These are phyloP conservation scores for Rhynchospora breviuscula DNA, from an alignment of 176 grass and related monocot genomes.

Conservation along the genomic window DNA sequence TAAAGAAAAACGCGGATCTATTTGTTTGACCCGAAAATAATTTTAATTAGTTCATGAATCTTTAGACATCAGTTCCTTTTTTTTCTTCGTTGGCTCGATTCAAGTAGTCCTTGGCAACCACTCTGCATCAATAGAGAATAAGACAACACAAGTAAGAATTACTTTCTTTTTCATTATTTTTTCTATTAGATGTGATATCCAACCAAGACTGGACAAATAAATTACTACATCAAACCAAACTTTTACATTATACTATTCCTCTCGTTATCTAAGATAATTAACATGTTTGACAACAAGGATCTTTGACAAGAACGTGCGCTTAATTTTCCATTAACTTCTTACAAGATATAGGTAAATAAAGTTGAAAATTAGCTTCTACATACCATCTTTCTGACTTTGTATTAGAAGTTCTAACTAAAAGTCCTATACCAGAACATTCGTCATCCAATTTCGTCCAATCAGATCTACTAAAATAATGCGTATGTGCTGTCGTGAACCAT, in stretches of 20 bases:
- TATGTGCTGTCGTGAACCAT: too few species aligned
- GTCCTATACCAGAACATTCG: not conserved
- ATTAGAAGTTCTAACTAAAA: not conserved
- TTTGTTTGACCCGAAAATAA: too few species aligned
- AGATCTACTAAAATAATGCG: too few species aligned
- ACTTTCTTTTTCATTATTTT: not conserved
- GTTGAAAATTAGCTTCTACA: not conserved
- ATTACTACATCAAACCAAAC: not conserved
- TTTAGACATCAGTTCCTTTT: too few species aligned
- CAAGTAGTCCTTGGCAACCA: too few species aligned
- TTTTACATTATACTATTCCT: not conserved
- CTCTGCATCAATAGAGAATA: not conserved
- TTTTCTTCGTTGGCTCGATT: too few species aligned
- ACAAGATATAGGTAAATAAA: not conserved
- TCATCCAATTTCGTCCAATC: too few species aligned
- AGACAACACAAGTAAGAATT: not conserved
- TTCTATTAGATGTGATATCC: not conserved
- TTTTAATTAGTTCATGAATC: too few species aligned
- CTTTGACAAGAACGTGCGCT: not conserved
- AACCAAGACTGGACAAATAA: not conserved
- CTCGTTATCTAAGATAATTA: not conserved
- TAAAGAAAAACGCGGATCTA: too few species aligned
- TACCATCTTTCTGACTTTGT: not conserved
- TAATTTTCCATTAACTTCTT: not conserved
- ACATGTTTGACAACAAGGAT: slow-evolving; percentile 1